Base-by-base conservation (phyloP, 345 rosid species). In the Salix caprea region DNA sequence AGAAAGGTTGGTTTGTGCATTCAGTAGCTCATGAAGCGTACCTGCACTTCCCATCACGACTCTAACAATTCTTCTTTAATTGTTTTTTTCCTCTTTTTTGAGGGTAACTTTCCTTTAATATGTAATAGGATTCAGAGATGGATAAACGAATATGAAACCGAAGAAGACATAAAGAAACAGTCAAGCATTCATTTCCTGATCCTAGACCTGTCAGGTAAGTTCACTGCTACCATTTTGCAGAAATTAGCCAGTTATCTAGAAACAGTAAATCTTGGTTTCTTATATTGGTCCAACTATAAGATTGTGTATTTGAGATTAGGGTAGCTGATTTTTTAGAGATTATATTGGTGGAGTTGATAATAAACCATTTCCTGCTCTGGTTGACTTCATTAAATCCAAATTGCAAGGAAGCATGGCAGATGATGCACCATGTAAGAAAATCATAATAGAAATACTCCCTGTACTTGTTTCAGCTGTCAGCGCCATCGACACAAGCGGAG, bases 401-500 rank as follows among this genome's bases (percentile, higher is more conserved):
- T 1, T 10, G 64, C 64, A 58, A 23, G 23, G 28, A n/a, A n/a
- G 26, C 24, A 23, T 58, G 11, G 28, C 28, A 58, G 23, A 58
- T 12, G 4, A 10, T 58, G 14, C 24, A n/a, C 64, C 64, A 58
- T 8, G 28, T 23, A 58, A 58, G 23, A n/a, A n/a, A 58, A 23
- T 8, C 64, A 58, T 10, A 58, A 24, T 1, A 23, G 19, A 14
- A 13, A 14, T 64, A 26, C 9, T 24, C n/a, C 5, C 42, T n/a
- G 28, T 11, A 50, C 19, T 10, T 42, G 24, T 64, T 67, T 67
- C 85, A 96, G 99, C 92, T 76, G 97, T 91, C 79, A 89, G 88
- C 67, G 85, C 90, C 74, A 91, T 92, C 23, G 99, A 96, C 86
- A 93, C 98, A 58, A 96, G 89, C 32, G 99, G 98, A 12, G 87